These are phyloP conservation scores for Pyronema omphalodes DNA, from an alignment of 495 filamentous ascomycete species.

Conservation along the genomic window DNA sequence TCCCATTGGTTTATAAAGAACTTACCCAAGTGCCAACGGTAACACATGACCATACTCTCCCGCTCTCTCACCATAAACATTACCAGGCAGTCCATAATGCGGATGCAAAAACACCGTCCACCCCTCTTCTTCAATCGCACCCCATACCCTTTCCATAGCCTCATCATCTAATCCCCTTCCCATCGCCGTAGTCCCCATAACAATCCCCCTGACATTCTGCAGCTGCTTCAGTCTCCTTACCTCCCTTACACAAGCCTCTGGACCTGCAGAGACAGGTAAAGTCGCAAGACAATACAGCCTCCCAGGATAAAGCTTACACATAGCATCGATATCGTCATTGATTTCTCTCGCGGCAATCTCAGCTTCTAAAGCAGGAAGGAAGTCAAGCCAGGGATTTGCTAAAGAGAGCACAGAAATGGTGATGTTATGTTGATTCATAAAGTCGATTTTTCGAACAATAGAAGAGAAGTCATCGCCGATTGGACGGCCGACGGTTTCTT, in stretches of 20 bases:
- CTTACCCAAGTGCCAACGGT: conserved; percentile 52
- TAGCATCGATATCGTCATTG: conserved; percentile 57
- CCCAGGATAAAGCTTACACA: conserved; percentile 41
- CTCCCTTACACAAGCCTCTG: conserved; percentile 40
- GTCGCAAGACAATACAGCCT: conserved; percentile 65
- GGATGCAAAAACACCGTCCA: conserved; percentile 73
- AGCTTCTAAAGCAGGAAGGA: conserved; percentile 42
- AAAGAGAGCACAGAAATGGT: conserved; percentile 71
- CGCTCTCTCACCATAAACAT: conserved; percentile 55
- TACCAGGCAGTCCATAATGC: conserved; percentile 70
- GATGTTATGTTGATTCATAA: conserved; percentile 75
- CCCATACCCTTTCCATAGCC: conserved; percentile 48
- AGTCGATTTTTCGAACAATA: conserved; percentile 50
- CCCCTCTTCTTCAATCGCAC: conserved; percentile 41
- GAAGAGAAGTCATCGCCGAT: conserved; percentile 27
- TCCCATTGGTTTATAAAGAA: not conserved
- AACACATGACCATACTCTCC: conserved; percentile 74
- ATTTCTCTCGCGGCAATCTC: conserved; percentile 41
- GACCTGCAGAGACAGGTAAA: conserved; percentile 54
- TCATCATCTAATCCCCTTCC: conserved; percentile 70
- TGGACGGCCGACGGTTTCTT: conserved; percentile 33
- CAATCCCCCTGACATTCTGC: conserved; percentile 58
- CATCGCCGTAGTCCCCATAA: conserved; percentile 72
- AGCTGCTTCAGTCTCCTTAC: conserved; percentile 42
- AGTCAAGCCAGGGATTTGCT: conserved; percentile 93